Base-by-base conservation (phyloP, 192 early-diverging fungal species). In the Backusella australiensis region DNA sequence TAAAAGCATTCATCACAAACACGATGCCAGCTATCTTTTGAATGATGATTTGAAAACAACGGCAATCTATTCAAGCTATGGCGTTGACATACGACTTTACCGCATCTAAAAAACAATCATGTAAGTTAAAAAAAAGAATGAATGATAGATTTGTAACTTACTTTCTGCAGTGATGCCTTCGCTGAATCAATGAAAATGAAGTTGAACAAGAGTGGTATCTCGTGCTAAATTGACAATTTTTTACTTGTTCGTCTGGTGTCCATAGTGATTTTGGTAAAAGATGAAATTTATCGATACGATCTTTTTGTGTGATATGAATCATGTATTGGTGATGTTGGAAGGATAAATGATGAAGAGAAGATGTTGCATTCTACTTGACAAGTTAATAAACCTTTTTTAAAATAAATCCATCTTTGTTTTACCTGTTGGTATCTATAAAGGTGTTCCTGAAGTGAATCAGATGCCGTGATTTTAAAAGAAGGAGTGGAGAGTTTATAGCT, bases 121-220 rank as follows among this genome's bases (percentile, higher is more conserved):
- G 4, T 6, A 11, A 1, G 7, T 29, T 71, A 9, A 29, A 21
- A 29, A 59, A 29, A 63, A 1, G 21, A 29, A 63, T 49, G 46
- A 0, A 23, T 21, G 0, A 12, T 38, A 12, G 1, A 63, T 29
- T 29, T 26, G 23, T 32, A 32, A 68, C 73, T 21, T 79, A 79
- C 78, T 67, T 73, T 53, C 78, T 72, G 42, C 78, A 79, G 59
- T 79, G 78, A 69, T 79, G 78, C 35, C 35, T 74, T 42, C 78
- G 44, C 42, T 74, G 46, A n/a, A 79, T 70, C 19, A 74, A 79
- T n/a, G 73, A 69, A 26, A 79, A 79, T 34, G 41, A 46, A 11
- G 49, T 66, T 8, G 67, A 52, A 32, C 78, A 79, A 19, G 35
- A 5, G n/a, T 34, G 23, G 44, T n/a, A 35, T 15, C 69, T 32